These are phyloP conservation scores for Grigorovia humatica DNA, from an alignment of 805 yeast species.

Conservation along the genomic window DNA sequence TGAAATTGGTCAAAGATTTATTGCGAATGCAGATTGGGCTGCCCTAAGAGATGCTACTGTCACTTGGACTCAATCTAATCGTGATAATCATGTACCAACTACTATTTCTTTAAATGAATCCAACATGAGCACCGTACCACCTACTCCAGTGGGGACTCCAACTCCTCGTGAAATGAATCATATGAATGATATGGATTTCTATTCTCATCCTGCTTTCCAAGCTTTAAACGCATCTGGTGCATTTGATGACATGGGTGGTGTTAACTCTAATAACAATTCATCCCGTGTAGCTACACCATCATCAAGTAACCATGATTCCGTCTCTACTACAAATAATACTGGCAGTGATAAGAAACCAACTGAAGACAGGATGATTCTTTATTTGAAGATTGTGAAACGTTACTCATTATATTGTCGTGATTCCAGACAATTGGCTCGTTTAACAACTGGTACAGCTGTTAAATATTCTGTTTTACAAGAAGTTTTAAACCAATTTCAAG, in stretches of 20 bases:
- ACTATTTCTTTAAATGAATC: conserved; percentile 4
- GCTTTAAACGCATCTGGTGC: conserved; percentile 33
- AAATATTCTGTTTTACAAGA: conserved; percentile 33
- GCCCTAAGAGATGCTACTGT: conserved; percentile 69
- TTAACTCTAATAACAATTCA: conserved; percentile 5
- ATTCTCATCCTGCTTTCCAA: conserved; percentile 29
- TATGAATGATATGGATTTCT: conserved; percentile 14
- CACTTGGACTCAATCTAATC: conserved; percentile 26
- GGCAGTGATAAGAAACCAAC: neutral
- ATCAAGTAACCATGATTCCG: conserved; percentile 1
- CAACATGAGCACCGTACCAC: conserved; percentile 4
- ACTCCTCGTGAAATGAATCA: conserved; percentile 3
- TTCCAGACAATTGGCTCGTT: conserved; percentile 36
- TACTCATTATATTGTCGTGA: conserved; percentile 41
- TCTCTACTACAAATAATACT: neutral
- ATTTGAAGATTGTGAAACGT: conserved; percentile 43
- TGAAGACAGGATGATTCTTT: conserved; percentile 41
- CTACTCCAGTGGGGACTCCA: conserved; percentile 10
- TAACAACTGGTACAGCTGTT: conserved; percentile 36
- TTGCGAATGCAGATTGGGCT: conserved; percentile 80
- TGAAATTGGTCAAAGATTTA: conserved; percentile 43
- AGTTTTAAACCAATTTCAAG: conserved; percentile 31
- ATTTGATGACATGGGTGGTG: conserved; percentile 23
- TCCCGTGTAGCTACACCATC: conserved; percentile 7
- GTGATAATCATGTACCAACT: conserved; percentile 6